Percentiles rank a stretch among this genome's conserved stretches.
These are phyloP conservation scores for Vaucheria bursata DNA, from an alignment of 352 stramenopile species.

Conservation along the genomic window DNA sequence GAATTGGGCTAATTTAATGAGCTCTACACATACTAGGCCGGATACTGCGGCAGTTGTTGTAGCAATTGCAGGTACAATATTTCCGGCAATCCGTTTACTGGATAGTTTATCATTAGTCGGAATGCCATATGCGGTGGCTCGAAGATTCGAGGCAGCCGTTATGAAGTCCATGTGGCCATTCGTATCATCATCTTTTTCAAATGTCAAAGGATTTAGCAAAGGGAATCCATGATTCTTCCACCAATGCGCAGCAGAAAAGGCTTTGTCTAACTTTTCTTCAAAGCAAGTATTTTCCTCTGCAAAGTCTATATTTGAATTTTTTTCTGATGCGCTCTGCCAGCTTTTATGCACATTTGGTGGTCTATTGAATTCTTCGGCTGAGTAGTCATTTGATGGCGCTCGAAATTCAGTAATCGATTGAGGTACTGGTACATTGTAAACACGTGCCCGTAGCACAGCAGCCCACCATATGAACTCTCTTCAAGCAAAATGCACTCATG, in stretches of 20 bases:
- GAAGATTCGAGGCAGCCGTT: conserved; percentile 90
- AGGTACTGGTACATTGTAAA: conserved; percentile 26
- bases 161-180: conserved; percentile 91
- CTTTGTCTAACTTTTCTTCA: conserved; percentile 21
- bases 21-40: conserved; percentile 61
- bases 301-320: background rate
- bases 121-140: conserved; percentile 94
- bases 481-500: no score
- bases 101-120: conserved; percentile 73
- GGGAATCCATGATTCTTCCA: conserved; percentile 6
- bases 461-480: conserved; percentile 45
- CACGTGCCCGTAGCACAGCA: conserved; percentile 29
- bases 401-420: conserved; percentile 7
- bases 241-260: conserved; percentile 2
- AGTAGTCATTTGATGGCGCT: background rate
- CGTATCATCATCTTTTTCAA: conserved; percentile 89
- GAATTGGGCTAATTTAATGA: conserved; percentile 34
- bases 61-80: conserved; percentile 99
- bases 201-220: conserved; percentile 58
- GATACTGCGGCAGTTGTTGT: conserved; percentile 98
- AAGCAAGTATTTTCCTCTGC: no score
- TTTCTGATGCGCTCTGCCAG: background rate
- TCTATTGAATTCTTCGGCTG: background rate
- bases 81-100: conserved; percentile 94
- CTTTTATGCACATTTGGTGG: background rate